Percentiles rank a stretch among this genome's conserved stretches.
Conservation (phyloP, 2,329 filamentous ascomycete genomes). For the Arthrobotrys entomopaga region DNA sequence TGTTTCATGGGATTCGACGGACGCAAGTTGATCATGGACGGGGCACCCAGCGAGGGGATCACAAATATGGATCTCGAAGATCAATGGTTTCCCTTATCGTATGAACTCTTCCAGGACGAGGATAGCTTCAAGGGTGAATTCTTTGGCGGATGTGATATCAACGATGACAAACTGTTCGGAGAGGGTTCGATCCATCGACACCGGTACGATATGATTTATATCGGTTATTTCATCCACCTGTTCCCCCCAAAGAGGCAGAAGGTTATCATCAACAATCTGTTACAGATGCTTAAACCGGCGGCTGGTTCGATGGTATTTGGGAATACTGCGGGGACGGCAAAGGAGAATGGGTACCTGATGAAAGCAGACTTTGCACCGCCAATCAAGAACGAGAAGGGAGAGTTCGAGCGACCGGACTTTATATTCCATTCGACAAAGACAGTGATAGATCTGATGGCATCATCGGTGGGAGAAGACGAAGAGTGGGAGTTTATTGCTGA, state of each 20-base stretch:
- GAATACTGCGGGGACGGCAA: slow-evolving; percentile 46
- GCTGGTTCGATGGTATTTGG: slow-evolving; percentile 50
- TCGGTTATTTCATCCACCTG: slow-evolving; percentile 51
- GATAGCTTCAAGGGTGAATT: slow-evolving; percentile 45
- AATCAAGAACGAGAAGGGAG: slow-evolving; percentile 40
- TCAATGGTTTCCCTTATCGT: slow-evolving; percentile 48
- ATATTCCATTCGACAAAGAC: slow-evolving; percentile 51
- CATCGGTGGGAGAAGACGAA: slow-evolving; percentile 22
- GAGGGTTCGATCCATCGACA: slow-evolving; percentile 45
- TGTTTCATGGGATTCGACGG: slow-evolving; percentile 52
- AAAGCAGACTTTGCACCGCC: slow-evolving; percentile 50
- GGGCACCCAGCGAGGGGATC: slow-evolving; percentile 43
- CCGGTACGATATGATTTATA: slow-evolving; percentile 52
- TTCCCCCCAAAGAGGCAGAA: slow-evolving; percentile 41
- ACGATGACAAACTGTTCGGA: slow-evolving; percentile 36
- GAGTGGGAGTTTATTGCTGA: slow-evolving; percentile 44
- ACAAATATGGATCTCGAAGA: slow-evolving; percentile 53
- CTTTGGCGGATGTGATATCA: slow-evolving; percentile 49
- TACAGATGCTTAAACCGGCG: slow-evolving; percentile 42
- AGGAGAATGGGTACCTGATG: slow-evolving; percentile 38
- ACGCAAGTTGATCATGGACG: slow-evolving; percentile 42
- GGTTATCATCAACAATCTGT: slow-evolving; percentile 33
- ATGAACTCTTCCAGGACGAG: slow-evolving; percentile 42
- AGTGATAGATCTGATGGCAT: slow-evolving; percentile 39
- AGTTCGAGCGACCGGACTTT: slow-evolving; percentile 45